Conservation (phyloP, 306 rosid species). For the apple (Malus domestica) region ASM211411v1 NC_041790.1:31308001-31308500, state of each 20-base stretch:
- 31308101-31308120: not conserved
- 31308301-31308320: not conserved
- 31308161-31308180: not conserved
- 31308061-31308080: not conserved
- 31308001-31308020: not conserved
- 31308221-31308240: not conserved
- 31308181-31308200: not conserved
- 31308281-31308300: not conserved
- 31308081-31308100: not conserved
- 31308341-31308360: constrained; percentile 32
- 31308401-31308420: constrained; percentile 55
- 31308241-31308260: not conserved
- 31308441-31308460: constrained; percentile 54
- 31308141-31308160: not conserved
- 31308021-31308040: not conserved
- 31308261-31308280: not conserved
- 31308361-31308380: constrained; percentile 51
- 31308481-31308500: constrained; percentile 72
- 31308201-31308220: not conserved
- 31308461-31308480: constrained; percentile 54
- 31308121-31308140: not conserved
- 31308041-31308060: not conserved
- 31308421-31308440: constrained; percentile 86
- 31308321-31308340: not conserved
- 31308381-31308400: constrained; percentile 79